These are phyloP conservation scores for Arabidopsis suecica DNA, from an alignment of 345 rosid species.

Conservation along the genomic window DNA sequence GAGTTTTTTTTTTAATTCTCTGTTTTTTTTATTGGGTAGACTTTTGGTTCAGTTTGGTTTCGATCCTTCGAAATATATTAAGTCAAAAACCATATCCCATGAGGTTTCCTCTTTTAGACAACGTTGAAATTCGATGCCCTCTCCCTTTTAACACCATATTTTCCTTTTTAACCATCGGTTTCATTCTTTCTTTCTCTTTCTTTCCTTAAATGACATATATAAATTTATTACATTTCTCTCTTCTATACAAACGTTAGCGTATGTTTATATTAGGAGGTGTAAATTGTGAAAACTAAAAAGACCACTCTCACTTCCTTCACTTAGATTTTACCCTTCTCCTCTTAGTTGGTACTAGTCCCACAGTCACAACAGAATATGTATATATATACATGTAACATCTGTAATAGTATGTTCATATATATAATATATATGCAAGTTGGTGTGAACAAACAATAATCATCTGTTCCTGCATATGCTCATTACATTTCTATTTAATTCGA, in stretches of 20 bases:
- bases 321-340: slow-evolving; percentile 32
- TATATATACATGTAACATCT: neutral
- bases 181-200: slow-evolving; percentile 42
- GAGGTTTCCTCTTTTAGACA: slow-evolving; percentile 53
- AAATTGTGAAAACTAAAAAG: slow-evolving; percentile 56
- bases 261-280: slow-evolving; percentile 27
- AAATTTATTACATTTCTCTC: slow-evolving; percentile 4
- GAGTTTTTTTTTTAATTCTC: neutral
- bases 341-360: slow-evolving; percentile 28
- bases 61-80: slow-evolving; percentile 28
- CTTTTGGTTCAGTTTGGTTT: slow-evolving; percentile 17
- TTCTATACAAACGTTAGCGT: slow-evolving; percentile 39
- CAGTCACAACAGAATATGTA: slow-evolving; percentile 1
- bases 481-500: slow-evolving; percentile 26
- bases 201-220: neutral
- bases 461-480: slow-evolving; percentile 31
- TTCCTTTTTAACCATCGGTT: slow-evolving; percentile 54
- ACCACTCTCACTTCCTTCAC: slow-evolving; percentile 60
- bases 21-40: neutral
- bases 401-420: neutral
- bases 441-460: slow-evolving; percentile 31
- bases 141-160: slow-evolving; percentile 42
- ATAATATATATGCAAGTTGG: neutral
- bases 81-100: slow-evolving; percentile 55
- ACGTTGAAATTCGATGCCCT: slow-evolving; percentile 52